A percentile compares a stretch with the other conserved stretches of the same genome.
These are phyloP conservation scores for Mucor mucedo DNA, from an alignment of 371 early-diverging fungal species.

Conservation along the genomic window DNA sequence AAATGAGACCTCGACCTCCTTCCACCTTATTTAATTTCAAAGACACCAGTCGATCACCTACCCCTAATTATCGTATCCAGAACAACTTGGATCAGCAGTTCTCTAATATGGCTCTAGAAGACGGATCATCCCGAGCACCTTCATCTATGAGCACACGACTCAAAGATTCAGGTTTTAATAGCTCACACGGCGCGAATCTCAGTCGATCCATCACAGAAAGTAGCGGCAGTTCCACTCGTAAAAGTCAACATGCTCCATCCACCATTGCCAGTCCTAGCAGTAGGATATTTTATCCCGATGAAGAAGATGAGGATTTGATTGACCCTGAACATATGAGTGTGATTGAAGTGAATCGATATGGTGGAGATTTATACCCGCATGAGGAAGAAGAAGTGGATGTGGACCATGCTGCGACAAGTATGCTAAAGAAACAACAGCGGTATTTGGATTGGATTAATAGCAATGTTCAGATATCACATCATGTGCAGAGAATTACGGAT, in stretches of 20 bases:
- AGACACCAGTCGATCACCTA: constrained; percentile 9
- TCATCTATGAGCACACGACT: constrained; percentile 13
- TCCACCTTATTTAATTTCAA: constrained; percentile 42
- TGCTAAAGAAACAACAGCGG: constrained; percentile 25
- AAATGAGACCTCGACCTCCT: constrained; percentile 70
- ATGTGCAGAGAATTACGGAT: constrained; percentile 37
- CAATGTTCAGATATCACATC: constrained; percentile 28
- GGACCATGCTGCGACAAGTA: not conserved
- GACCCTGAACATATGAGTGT: constrained; percentile 46
- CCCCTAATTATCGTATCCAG: constrained; percentile 2
- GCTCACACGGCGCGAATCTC: constrained; percentile 7
- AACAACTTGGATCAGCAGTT: constrained; percentile 15
- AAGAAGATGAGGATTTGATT: constrained; percentile 53
- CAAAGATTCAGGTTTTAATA: constrained; percentile 36
- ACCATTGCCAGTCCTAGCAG: constrained; percentile 4
- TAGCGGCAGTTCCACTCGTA: constrained; percentile 8
- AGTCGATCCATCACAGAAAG: constrained; percentile 16
- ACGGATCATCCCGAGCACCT: constrained; percentile 7
- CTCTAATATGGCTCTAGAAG: constrained; percentile 18
- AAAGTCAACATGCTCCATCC: not conserved
- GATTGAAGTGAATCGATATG: constrained; percentile 11
- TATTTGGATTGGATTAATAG: constrained; percentile 64
- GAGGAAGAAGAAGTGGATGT: not conserved
- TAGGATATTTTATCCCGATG: constrained; percentile 24
- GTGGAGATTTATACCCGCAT: not conserved